Base-by-base conservation (phyloP, 192 early-diverging fungal species). In the Mortierella hygrophila region DNA sequence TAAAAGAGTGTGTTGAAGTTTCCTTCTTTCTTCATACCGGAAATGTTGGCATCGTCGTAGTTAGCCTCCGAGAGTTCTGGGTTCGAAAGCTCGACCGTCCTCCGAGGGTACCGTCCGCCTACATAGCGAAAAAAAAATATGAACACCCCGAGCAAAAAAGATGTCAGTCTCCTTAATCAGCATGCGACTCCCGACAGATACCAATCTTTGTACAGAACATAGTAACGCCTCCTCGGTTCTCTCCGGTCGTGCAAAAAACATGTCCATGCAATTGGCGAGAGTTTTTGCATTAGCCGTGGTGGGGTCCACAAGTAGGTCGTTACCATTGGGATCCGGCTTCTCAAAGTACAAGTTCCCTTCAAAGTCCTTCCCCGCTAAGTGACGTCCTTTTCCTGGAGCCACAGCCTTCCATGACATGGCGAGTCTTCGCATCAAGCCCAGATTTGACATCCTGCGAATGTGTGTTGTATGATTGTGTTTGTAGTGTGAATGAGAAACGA, bases 311-410 rank as follows among this genome's bases (percentile, higher is more conserved):
- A 3, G 38, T 20, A 18, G 37, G 55, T 13, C 10, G 49, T 18
- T 81, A 86, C 84, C 84, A 78, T 86, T 86, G 2, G 84, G 84
- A 80, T 86, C 84, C 11, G 84, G 84, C 38, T 86, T 86, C 37
- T 86, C 84, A 60, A 86, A 86, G 52, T 81, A 86, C 13, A 86
- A 72, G 37, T 86, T 86, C 6, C 84, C 84, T 10, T 81, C 84
- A 32, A 81, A 49, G 68, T 86, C 84, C 44, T 75, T 86, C 44
- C 84, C 84, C 2, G 76, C 76, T 49, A 86, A 57, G n/a, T 71
- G 74, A 35, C 84, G 70, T 35, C 84, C 84, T 6, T 72, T 41
- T 20, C 84, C 84, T 40, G 84, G 84, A 6, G 84, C 79, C 20
- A 81, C 6, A 1, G 79, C 57, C 35, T 86, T 86, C 47, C 81